Percentiles rank a stretch among this genome's conserved stretches.
Conservation (phyloP, 2,329 filamentous ascomycete genomes). For the Diaporthe eres region DNA sequence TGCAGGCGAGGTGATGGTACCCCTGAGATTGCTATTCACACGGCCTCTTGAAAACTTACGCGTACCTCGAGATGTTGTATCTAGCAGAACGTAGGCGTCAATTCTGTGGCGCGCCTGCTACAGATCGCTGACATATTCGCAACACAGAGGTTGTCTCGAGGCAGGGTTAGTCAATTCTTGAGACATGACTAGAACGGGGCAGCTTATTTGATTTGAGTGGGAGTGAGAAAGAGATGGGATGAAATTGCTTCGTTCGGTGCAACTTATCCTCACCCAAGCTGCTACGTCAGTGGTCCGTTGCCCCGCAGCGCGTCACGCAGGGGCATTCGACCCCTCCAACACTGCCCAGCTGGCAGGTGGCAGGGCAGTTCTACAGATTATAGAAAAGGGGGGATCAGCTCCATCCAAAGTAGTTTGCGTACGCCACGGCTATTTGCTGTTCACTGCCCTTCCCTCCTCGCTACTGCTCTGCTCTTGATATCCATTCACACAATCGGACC, state of each 20-base stretch:
- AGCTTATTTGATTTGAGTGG: background rate
- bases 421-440: background rate
- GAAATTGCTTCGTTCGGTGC: background rate
- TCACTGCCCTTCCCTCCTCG: background rate
- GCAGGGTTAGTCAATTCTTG: background rate
- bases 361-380: background rate
- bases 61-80: background rate
- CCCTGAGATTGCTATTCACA: background rate
- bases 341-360: slow-evolving; percentile 14
- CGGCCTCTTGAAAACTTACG: background rate
- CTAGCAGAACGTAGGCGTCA: background rate
- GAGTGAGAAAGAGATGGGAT: background rate
- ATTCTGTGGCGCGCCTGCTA: background rate
- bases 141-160: background rate
- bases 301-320: slow-evolving; percentile 27
- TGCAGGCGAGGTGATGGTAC: background rate
- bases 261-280: background rate
- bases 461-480: background rate
- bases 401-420: background rate
- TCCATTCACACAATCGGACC: background rate
- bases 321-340: slow-evolving; percentile 29
- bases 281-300: slow-evolving; percentile 29
- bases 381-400: slow-evolving; percentile 12
- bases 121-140: background rate
- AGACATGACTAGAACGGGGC: background rate